Conservation (phyloP, 768 basidiomycete species). For the Rhodosporidiobolus odoratus region DNA sequence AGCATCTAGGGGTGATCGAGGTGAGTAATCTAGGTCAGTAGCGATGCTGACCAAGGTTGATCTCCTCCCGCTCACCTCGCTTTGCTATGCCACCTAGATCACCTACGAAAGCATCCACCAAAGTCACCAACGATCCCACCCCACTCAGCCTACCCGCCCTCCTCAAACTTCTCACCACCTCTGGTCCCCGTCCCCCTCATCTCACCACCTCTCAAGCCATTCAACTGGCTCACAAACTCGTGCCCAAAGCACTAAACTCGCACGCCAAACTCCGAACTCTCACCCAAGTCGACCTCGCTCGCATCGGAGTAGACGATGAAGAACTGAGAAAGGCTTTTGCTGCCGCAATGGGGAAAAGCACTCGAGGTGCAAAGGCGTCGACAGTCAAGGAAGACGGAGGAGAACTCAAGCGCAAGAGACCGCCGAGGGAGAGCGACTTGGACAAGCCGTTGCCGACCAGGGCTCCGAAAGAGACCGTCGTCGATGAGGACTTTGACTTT, state of each 20-base stretch:
- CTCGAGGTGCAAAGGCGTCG: constrained; percentile 12
- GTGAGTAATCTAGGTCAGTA: too few relatives aligned
- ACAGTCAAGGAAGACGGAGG: constrained; percentile 35
- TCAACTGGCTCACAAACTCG: constrained; percentile 58
- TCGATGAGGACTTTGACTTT: constrained; percentile 61
- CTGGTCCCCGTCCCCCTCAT: constrained; percentile 38
- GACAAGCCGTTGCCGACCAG: constrained; percentile 61
- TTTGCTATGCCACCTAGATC: background rate
- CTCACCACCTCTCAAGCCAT: constrained; percentile 59
- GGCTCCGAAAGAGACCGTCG: constrained; percentile 50
- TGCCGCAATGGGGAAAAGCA: constrained; percentile 7
- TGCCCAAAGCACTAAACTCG: constrained; percentile 51
- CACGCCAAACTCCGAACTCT: constrained; percentile 57
- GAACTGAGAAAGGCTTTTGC: constrained; percentile 24
- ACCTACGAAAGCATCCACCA: background rate
- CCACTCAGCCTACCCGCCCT: constrained; percentile 63
- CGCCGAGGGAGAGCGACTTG: constrained; percentile 53
- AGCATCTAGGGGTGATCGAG: too few relatives aligned
- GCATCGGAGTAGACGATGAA: constrained; percentile 53
- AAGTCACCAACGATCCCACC: constrained; percentile 19
- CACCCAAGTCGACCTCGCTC: constrained; percentile 58
- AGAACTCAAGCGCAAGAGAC: constrained; percentile 49
- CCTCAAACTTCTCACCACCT: constrained; percentile 59
- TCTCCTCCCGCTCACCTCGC: too few relatives aligned
- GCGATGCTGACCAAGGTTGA: too few relatives aligned